Evolutionary conservation across 2,329 filamentous ascomycete genomes (phyloP).

Genomic region (Fusarium concolor): DNA sequence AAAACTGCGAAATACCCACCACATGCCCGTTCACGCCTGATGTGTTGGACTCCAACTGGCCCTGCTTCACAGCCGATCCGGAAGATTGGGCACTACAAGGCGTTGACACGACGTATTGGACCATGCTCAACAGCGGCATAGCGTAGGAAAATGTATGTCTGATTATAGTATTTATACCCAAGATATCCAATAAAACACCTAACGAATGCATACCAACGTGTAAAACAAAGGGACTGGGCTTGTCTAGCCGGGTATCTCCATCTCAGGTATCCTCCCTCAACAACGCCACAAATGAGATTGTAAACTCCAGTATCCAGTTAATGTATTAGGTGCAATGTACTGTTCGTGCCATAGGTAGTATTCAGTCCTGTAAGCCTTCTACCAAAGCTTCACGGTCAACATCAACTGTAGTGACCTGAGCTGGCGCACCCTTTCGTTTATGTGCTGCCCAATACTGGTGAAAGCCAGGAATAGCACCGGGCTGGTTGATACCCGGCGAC

Average conservation of each 20-base stretch:
- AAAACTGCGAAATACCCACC: conserved; percentile 9
- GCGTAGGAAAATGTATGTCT: conserved; percentile 11
- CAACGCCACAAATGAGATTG: conserved; percentile 42
- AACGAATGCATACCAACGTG: conserved; percentile 28
- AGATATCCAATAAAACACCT: conserved; percentile 26
- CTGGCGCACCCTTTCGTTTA: conserved; percentile 64
- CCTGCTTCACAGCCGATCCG: conserved; percentile 47
- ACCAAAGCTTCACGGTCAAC: conserved; percentile 71
- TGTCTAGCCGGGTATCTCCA: conserved; percentile 46
- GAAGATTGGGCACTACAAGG: conserved; percentile 57
- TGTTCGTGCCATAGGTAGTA: conserved; percentile 1
- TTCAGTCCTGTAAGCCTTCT: conserved; percentile 62
- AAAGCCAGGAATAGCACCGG: conserved; percentile 79
- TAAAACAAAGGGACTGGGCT: conserved; percentile 38
- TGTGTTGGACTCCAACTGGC: conserved; percentile 39
- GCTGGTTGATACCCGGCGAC: conserved; percentile 81
- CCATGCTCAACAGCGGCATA: conserved; percentile 47
- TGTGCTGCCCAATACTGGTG: conserved; percentile 64
- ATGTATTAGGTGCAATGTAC: conserved; percentile 22
- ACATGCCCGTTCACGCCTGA: conserved; percentile 17
- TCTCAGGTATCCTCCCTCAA: conserved; percentile 33
- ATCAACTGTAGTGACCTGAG: conserved; percentile 66
- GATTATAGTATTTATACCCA: conserved; percentile 39
- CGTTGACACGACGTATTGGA: conserved; percentile 54
- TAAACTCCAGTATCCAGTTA: conserved; percentile 37